phyloP scores from a whole-genome alignment of 208 protist species.

The Crithidia sp. region DNA sequence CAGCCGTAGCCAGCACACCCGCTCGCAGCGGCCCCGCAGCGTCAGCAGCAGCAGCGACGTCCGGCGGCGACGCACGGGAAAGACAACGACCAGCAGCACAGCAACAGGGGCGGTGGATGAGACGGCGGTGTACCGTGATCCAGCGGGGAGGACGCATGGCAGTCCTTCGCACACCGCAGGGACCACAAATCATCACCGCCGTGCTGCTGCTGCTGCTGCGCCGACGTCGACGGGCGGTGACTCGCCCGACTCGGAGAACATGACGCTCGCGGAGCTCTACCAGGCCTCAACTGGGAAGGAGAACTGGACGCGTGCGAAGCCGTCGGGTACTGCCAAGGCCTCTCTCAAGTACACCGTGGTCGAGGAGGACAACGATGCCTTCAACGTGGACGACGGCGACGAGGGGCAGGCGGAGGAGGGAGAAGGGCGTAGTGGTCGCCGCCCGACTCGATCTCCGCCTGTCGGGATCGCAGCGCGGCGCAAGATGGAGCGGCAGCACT shows the following conservation, averaged over 20 bases:
- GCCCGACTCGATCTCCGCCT: slow-evolving; percentile 22
- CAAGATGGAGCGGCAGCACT: slow-evolving; percentile 48
- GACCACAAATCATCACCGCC: too few relatives aligned
- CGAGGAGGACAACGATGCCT: slow-evolving; percentile 31
- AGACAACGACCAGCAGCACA: slow-evolving; percentile 2
- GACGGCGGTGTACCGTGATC: slow-evolving; percentile 25
- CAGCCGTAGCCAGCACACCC: slow-evolving; percentile 26
- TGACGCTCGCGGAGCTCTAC: slow-evolving; percentile 32
- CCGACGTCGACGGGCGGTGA: not conserved
- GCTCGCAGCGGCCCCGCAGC: slow-evolving; percentile 14
- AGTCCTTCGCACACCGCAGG: too few relatives aligned
- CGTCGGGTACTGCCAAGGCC: not conserved
- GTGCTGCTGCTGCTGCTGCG: not conserved
- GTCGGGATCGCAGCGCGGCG: slow-evolving; percentile 67
- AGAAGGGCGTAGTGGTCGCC: slow-evolving; percentile 2
- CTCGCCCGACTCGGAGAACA: slow-evolving; percentile 26
- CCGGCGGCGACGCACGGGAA: slow-evolving; percentile 10
- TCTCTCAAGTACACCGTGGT: slow-evolving; percentile 15
- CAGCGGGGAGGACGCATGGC: not conserved
- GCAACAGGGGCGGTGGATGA: slow-evolving; percentile 8
- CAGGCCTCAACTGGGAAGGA: slow-evolving; percentile 28
- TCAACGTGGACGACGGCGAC: slow-evolving; percentile 30
- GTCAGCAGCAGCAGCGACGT: slow-evolving; percentile 27
- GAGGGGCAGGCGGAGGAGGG: slow-evolving; percentile 1
- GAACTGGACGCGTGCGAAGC: slow-evolving; percentile 22